Base-by-base conservation (phyloP, 2,329 filamentous ascomycete genomes). In the Diaporthe capsici region DNA sequence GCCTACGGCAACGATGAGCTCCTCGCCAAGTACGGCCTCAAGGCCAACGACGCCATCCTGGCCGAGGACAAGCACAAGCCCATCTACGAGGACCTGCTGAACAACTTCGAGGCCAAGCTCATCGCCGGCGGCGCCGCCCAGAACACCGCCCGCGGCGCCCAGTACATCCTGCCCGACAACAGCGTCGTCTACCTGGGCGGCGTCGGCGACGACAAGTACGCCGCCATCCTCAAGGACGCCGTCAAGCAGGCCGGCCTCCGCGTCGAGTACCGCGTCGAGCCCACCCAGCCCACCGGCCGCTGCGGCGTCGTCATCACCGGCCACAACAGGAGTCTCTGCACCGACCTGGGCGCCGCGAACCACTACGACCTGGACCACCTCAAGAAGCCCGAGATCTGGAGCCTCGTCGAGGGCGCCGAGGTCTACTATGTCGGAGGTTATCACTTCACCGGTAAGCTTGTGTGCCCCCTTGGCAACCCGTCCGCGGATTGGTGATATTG, bases 231-330 rank as follows among this genome's bases (percentile, higher is more conserved):
- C 77, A 91, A 92, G 82, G 93, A 97, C 80, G 95, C 96, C 82
- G 96, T 95, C 86, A 92, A 93, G 86, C 89, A 95, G 82, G 96
- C 94, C 80, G 97, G 97, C 81, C 92, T 98, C 78, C 93, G 95
- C 82, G 95, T 97, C 81, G 95, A 98, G 88, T 99, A 99, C 90
- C 95, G 95, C 79, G 92, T 98, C 82, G 96, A 98, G 84, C 91
- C 94, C 81, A 90, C 91, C 83, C 89, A 93, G 81, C 93, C 95
- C 79, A 99, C 97, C 49, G 97, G 97, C 81, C 95, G 96, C 82
- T 99, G 97, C 86, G 97, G 95, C 86, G 97, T 97, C 79, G 91
- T 99, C 85, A 98, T 99, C 86, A 99, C 96, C 51, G 97, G 95
- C 83, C 95, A 98, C 90, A 93, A 98, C 92, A 93, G 97, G 82